A percentile compares a stretch with the other conserved stretches of the same genome.
phyloP scores from a whole-genome alignment of 225 moss, liverwort and hornwort genomes.

The Thuidium tamariscinum region DNA sequence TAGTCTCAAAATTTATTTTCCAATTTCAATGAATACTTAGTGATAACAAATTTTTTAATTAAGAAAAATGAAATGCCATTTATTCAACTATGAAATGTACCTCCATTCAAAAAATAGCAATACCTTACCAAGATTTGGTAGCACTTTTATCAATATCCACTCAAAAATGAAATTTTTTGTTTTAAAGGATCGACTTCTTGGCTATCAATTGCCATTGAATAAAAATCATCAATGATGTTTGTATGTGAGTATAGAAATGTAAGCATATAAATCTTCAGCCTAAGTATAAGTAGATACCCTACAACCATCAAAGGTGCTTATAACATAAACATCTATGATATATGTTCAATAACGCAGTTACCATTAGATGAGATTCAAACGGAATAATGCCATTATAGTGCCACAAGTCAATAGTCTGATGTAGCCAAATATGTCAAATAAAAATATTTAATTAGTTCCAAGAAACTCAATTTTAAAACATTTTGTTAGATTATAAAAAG shows the following conservation, averaged over 20 bases:
- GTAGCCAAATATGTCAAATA: too few relatives aligned
- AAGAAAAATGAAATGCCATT: background rate
- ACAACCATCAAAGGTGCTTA: background rate
- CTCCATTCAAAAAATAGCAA: fast-evolving
- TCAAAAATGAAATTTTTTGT: background rate
- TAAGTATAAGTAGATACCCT: background rate
- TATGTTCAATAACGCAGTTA: background rate
- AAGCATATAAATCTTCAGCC: background rate
- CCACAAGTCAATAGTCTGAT: too few relatives aligned
- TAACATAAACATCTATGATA: background rate
- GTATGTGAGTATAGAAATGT: background rate
- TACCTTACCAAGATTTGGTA: background rate
- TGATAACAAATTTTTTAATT: fast-evolving
- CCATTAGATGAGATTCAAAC: too few relatives aligned
- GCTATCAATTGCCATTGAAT: background rate
- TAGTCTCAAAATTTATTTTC: background rate
- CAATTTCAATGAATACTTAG: background rate
- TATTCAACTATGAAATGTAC: background rate
- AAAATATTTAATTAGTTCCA: too few relatives aligned
- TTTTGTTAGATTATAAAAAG: too few relatives aligned
- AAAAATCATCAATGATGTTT: background rate
- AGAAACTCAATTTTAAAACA: too few relatives aligned
- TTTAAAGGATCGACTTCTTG: fast-evolving
- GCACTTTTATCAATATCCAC: background rate
- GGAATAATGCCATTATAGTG: too few relatives aligned